phyloP scores from a whole-genome alignment of 2,329 filamentous ascomycete species.

The Raffaelea albimanens region DNA sequence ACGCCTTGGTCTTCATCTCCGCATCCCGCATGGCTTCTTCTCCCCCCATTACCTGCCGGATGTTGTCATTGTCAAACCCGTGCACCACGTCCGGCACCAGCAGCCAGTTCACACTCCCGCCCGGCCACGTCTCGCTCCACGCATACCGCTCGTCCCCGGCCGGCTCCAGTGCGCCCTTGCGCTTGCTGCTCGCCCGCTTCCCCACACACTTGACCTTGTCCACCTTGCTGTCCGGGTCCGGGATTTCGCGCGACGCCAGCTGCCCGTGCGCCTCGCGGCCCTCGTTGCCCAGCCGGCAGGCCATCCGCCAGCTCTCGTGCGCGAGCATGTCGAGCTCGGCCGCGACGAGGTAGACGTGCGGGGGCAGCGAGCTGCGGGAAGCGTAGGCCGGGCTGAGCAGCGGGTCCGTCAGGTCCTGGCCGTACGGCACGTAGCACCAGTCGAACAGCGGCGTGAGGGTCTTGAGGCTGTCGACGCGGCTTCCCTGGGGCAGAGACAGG shows the following conservation, averaged over 20 bases:
- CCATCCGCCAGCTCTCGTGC: constrained; percentile 30
- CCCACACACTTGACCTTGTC: constrained; percentile 9
- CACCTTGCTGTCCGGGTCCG: constrained; percentile 10
- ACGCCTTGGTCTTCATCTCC: constrained; percentile 18
- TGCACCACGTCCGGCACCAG: constrained; percentile 31
- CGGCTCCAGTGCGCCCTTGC: constrained; percentile 15
- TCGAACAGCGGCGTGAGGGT: constrained; percentile 22
- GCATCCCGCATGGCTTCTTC: constrained; percentile 21
- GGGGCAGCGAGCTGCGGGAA: constrained; percentile 24
- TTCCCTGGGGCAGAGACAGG: constrained; percentile 18
- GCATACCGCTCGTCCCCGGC: constrained; percentile 22
- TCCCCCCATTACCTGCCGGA: constrained; percentile 16
- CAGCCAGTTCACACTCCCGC: constrained; percentile 26
- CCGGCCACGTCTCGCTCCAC: constrained; percentile 20
- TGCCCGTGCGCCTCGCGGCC: constrained; percentile 12
- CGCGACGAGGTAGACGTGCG: constrained; percentile 30
- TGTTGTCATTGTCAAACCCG: constrained; percentile 26
- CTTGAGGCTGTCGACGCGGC: constrained; percentile 18
- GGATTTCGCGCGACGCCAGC: constrained; percentile 6
- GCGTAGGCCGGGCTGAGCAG: constrained; percentile 29
- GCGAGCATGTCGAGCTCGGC: constrained; percentile 36
- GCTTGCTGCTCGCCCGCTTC: constrained; percentile 13
- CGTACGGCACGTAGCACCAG: constrained; percentile 31
- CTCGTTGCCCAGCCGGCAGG: constrained; percentile 23
- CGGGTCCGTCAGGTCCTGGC: constrained; percentile 26